These are phyloP conservation scores for Penicillium daleae DNA, from an alignment of 495 filamentous ascomycete species.

Conservation along the genomic window DNA sequence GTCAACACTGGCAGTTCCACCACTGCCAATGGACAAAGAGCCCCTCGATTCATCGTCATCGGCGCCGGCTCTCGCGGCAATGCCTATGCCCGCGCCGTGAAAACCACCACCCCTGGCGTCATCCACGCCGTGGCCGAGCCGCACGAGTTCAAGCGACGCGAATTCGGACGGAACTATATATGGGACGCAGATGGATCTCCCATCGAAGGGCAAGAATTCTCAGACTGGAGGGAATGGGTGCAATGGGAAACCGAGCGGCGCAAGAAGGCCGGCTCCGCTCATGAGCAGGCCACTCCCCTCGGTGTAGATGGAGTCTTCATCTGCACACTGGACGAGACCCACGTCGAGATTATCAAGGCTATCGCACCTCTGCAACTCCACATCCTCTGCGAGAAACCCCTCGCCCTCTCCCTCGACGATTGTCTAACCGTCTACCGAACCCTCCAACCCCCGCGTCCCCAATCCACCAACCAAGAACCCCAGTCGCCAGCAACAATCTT, in stretches of 20 bases:
- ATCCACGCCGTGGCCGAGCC: slow-evolving; percentile 85
- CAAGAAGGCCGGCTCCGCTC: slow-evolving; percentile 6
- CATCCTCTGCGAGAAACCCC: slow-evolving; percentile 93
- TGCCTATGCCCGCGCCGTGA: slow-evolving; percentile 71
- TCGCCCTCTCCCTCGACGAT: slow-evolving; percentile 76
- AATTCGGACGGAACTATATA: slow-evolving; percentile 69
- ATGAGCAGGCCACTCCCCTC: neutral
- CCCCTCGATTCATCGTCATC: slow-evolving; percentile 70
- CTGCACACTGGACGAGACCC: slow-evolving; percentile 86
- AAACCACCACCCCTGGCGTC: slow-evolving; percentile 59
- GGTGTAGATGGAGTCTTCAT: slow-evolving; percentile 80
- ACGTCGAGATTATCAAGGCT: slow-evolving; percentile 74
- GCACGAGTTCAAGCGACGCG: slow-evolving; percentile 69
- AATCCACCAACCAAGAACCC: slow-evolving; percentile 7
- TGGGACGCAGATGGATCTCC: slow-evolving; percentile 56
- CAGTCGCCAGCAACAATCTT: slow-evolving; percentile 52
- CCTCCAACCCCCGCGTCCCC: slow-evolving; percentile 32
- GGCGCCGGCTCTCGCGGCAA: slow-evolving; percentile 85
- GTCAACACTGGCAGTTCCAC: neutral
- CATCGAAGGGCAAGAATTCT: slow-evolving; percentile 64
- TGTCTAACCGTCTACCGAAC: slow-evolving; percentile 74
- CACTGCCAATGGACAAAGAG: slow-evolving; percentile 11
- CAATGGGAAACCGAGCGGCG: slow-evolving; percentile 64
- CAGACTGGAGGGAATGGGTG: slow-evolving; percentile 74
- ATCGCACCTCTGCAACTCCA: slow-evolving; percentile 73